These are phyloP conservation scores for Yarrowia divulgata DNA, from an alignment of 805 yeast species.

Conservation along the genomic window DNA sequence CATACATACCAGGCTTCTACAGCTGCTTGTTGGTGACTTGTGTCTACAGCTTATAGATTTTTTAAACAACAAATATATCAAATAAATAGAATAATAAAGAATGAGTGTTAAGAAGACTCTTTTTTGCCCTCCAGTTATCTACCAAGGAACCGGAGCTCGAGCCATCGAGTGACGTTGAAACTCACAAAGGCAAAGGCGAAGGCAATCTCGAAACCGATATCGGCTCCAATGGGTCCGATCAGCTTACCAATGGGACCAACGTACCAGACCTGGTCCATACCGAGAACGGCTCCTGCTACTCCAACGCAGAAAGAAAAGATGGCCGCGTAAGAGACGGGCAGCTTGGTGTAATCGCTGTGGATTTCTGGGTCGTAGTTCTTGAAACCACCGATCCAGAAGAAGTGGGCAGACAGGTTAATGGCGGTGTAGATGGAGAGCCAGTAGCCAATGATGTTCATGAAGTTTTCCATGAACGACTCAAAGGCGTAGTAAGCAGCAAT, in stretches of 20 bases:
- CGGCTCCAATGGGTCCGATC: slow-evolving; percentile 78
- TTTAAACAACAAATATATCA: background rate
- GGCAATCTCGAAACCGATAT: slow-evolving; percentile 84
- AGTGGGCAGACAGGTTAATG: slow-evolving; percentile 80
- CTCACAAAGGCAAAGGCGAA: slow-evolving; percentile 69
- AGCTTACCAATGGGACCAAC: slow-evolving; percentile 67
- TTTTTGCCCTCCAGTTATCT: slow-evolving; percentile 43
- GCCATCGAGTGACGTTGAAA: slow-evolving; percentile 63
- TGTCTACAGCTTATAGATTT: background rate
- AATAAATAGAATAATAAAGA: slow-evolving; percentile 24
- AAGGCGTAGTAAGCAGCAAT: slow-evolving; percentile 87
- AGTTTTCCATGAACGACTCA: slow-evolving; percentile 74
- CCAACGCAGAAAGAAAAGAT: slow-evolving; percentile 80
- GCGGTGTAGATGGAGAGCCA: slow-evolving; percentile 86
- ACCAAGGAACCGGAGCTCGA: slow-evolving; percentile 69
- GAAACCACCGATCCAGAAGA: slow-evolving; percentile 72
- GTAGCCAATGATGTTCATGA: slow-evolving; percentile 91
- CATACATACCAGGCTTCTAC: no score
- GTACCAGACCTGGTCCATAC: slow-evolving; percentile 90
- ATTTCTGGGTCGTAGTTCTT: slow-evolving; percentile 67
- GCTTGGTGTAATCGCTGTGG: slow-evolving; percentile 62
- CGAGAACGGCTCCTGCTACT: slow-evolving; percentile 82
- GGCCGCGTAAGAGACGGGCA: slow-evolving; percentile 84
- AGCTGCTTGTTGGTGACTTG: background rate
- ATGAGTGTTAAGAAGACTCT: slow-evolving; percentile 29